Evolutionary conservation across 2,329 filamentous ascomycete genomes (phyloP).

Genomic region (Fusarium begoniae): DNA sequence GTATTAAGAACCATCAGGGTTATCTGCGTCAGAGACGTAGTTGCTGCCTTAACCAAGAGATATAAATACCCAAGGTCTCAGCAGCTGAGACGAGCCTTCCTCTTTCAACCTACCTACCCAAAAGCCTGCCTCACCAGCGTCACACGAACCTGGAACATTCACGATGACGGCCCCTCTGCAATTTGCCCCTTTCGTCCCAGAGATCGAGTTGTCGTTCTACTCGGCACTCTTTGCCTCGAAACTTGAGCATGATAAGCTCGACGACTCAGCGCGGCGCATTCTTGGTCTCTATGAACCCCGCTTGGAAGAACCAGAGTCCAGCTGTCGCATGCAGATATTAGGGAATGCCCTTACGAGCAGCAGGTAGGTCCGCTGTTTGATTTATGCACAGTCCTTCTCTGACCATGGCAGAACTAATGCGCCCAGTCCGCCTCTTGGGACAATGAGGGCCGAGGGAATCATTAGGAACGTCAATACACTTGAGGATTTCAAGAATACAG

Average conservation of each 20-base stretch:
- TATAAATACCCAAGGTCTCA: not conserved
- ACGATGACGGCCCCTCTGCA: conserved; percentile 64
- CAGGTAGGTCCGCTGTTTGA: conserved; percentile 67
- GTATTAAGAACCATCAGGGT: not conserved
- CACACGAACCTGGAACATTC: not conserved
- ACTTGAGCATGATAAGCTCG: conserved; percentile 95
- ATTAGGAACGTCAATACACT: conserved; percentile 97
- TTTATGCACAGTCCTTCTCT: conserved; percentile 31
- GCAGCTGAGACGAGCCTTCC: not conserved
- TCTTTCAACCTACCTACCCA: not conserved
- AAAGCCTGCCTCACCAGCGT: not conserved
- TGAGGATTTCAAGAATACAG: conserved; percentile 87
- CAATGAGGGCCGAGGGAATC: conserved; percentile 87
- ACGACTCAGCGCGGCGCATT: conserved; percentile 88
- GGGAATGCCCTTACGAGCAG: conserved; percentile 85
- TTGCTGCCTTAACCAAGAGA: not conserved
- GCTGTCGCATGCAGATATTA: conserved; percentile 89
- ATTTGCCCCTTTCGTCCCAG: conserved; percentile 91
- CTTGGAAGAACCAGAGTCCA: conserved; percentile 75
- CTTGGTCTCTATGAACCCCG: conserved; percentile 91
- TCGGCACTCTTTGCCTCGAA: conserved; percentile 90
- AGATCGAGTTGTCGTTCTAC: conserved; percentile 96
- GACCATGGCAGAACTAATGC: conserved; percentile 43
- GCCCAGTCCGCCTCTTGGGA: conserved; percentile 71
- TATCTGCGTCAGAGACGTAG: not conserved